Conservation (phyloP, 129 eudicot species). For the Chrysanthemum makinoi region DNA sequence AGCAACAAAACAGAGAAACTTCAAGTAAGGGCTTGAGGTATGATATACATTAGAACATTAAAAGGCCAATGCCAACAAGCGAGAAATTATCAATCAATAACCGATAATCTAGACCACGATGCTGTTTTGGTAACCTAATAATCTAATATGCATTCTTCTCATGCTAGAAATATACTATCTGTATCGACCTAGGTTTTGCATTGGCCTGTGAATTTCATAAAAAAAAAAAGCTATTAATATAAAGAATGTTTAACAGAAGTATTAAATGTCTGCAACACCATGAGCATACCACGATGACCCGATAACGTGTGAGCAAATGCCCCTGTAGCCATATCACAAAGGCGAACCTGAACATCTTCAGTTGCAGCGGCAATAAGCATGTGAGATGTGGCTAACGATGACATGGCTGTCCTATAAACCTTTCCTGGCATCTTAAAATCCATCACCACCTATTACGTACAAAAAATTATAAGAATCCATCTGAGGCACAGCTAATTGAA, state of each 20-base stretch:
- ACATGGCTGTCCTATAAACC: constrained; percentile 94
- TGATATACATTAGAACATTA: too few species aligned
- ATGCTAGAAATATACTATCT: too few species aligned
- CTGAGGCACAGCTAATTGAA: neutral
- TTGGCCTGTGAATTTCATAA: too few species aligned
- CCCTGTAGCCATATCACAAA: constrained; percentile 96
- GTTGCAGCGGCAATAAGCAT: constrained; percentile 96
- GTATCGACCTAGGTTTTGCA: too few species aligned
- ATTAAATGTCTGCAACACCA: constrained; percentile 22
- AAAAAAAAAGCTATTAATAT: neutral
- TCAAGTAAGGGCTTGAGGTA: too few species aligned
- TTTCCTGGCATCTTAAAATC: constrained; percentile 98
- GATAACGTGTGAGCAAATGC: constrained; percentile 98
- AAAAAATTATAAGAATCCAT: neutral
- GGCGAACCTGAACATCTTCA: constrained; percentile 99
- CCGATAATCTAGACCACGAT: too few species aligned
- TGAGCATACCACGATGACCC: constrained; percentile 95
- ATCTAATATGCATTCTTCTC: too few species aligned
- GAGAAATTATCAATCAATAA: too few species aligned
- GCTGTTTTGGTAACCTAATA: too few species aligned
- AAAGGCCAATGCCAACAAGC: too few species aligned
- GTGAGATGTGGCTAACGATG: constrained; percentile 82
- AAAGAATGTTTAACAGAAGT: neutral
- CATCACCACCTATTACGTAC: constrained; percentile 50
- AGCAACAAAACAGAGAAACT: too few species aligned